These are phyloP conservation scores for Saccharomycopsis crataegensis DNA, from an alignment of 1,139 yeast species.

Conservation along the genomic window DNA sequence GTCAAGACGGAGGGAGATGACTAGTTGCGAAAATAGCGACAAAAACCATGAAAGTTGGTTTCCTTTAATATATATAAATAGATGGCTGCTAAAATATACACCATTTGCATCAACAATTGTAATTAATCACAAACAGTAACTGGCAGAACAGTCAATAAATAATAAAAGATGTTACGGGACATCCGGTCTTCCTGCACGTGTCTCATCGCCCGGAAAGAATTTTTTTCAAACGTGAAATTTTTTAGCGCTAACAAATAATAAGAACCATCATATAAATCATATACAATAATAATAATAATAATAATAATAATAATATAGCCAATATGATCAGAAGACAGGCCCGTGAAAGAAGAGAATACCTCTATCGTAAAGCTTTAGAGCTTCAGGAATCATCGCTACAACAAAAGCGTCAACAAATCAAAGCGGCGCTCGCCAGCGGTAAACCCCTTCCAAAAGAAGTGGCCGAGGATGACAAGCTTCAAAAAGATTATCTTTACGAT, in stretches of 20 bases:
- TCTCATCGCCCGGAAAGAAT: constrained; percentile 20
- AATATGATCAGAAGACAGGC: constrained; percentile 80
- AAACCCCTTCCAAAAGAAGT: constrained; percentile 83
- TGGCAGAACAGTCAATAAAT: too few species aligned
- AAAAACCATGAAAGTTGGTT: too few species aligned
- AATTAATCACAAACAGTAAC: too few species aligned
- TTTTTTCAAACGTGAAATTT: not conserved
- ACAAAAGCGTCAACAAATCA: constrained; percentile 79
- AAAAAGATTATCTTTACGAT: constrained; percentile 78
- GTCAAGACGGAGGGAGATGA: constrained; percentile 11
- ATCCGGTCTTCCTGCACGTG: too few species aligned
- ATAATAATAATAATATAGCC: not conserved
- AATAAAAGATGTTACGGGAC: too few species aligned
- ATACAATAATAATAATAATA: too few species aligned
- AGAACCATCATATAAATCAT: too few species aligned
- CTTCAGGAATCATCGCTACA: constrained; percentile 82
- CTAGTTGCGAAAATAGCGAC: constrained; percentile 21
- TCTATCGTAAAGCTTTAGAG: constrained; percentile 81
- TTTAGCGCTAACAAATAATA: not conserved
- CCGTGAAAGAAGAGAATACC: constrained; percentile 88
- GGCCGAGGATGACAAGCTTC: constrained; percentile 78
- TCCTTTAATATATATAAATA: too few species aligned
- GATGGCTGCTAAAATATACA: too few species aligned
- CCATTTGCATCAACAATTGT: too few species aligned
- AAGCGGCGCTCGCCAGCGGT: constrained; percentile 86